Base-by-base conservation (phyloP, 441 rosid genomes). In the Arabidopsis lyrata region DNA sequence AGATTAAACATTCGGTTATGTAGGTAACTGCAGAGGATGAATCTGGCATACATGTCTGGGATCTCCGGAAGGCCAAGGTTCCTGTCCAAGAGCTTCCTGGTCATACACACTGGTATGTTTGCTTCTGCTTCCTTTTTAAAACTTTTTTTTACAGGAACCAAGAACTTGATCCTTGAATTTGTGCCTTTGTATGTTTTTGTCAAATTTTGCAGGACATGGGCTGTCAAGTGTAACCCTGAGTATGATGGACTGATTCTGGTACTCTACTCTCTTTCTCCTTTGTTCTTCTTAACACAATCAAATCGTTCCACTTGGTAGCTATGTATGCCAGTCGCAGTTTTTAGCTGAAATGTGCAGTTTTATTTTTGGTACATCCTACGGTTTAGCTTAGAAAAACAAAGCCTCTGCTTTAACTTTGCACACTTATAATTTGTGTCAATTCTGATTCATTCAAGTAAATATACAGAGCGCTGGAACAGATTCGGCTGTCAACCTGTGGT, bases 401-500 rank as follows among this genome's bases (percentile, higher is more conserved):
- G 47, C 72, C 18, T 63, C 29, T 76, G 47, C 35, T 64, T 36
- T 29, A 13, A 36, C 15, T 52, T 53, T 3, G 13, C n/a, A 13
- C 48, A 22, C 24, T 16, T 38, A 27, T 14, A 24, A 6, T 39
- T 27, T 1, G 15, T 5, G 72, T 68, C 20, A 22, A 16, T 35
- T 42, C 54, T 71, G 55, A 56, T 22, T 38, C 22, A 22, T 29
- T 63, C 16, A 66, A 36, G 41, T 74, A 65, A 57, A 75, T 24
- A 68, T 73, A 82, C 92, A 92, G 99, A 92, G 97, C 76, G 87
- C 94, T 75, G 97, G 97, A 50, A 92, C 97, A 35, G 97, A 95
- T 73, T 95, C 97, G 5, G 84, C 84, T 29, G 97, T 95, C 57
- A 90, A 89, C 79, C 82, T 95, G 85, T 95, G 99, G 99, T 78